These are phyloP conservation scores for Fomitopsis pinicola DNA, from an alignment of 1,284 basidiomycete species.

Conservation along the genomic window DNA sequence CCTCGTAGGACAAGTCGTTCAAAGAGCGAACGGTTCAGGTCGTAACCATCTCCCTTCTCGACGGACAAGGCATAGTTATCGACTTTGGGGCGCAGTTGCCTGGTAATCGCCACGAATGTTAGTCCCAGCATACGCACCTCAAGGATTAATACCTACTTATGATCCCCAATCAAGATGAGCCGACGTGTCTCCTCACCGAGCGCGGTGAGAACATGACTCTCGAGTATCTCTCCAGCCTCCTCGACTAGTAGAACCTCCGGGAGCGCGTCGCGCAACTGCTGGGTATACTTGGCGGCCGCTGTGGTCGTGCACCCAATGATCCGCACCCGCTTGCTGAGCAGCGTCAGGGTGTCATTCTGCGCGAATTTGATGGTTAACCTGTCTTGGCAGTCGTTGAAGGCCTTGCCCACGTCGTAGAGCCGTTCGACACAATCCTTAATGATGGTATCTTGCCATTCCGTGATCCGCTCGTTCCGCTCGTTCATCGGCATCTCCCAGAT, in stretches of 20 bases:
- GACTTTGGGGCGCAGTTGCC: slow-evolving; percentile 67
- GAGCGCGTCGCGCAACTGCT: slow-evolving; percentile 38
- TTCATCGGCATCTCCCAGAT: slow-evolving; percentile 43
- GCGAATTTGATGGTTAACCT: slow-evolving; percentile 34
- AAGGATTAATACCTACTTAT: slow-evolving; percentile 45
- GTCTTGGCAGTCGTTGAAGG: slow-evolving; percentile 39
- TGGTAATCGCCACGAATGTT: slow-evolving; percentile 18
- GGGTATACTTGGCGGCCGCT: slow-evolving; percentile 56
- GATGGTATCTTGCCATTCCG: slow-evolving; percentile 40
- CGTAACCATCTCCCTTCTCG: slow-evolving; percentile 61
- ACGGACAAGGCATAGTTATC: slow-evolving; percentile 57
- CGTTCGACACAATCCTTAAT: slow-evolving; percentile 31
- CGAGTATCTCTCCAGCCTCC: slow-evolving; percentile 68
- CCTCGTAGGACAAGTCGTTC: slow-evolving; percentile 59
- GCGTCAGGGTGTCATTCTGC: slow-evolving; percentile 27
- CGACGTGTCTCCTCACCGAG: slow-evolving; percentile 43
- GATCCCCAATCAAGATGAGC: slow-evolving; percentile 64
- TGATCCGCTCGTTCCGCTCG: slow-evolving; percentile 29
- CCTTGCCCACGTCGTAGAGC: slow-evolving; percentile 32
- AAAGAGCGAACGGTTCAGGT: slow-evolving; percentile 62
- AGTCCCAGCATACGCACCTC: neutral
- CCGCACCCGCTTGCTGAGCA: slow-evolving; percentile 41
- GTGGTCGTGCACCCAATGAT: slow-evolving; percentile 68
- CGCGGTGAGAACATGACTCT: slow-evolving; percentile 60
- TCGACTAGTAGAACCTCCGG: slow-evolving; percentile 58